A percentile compares a stretch with the other conserved stretches of the same genome.
Conservation (phyloP, 768 basidiomycete species). For the Pleurotus cornucopiae region DNA sequence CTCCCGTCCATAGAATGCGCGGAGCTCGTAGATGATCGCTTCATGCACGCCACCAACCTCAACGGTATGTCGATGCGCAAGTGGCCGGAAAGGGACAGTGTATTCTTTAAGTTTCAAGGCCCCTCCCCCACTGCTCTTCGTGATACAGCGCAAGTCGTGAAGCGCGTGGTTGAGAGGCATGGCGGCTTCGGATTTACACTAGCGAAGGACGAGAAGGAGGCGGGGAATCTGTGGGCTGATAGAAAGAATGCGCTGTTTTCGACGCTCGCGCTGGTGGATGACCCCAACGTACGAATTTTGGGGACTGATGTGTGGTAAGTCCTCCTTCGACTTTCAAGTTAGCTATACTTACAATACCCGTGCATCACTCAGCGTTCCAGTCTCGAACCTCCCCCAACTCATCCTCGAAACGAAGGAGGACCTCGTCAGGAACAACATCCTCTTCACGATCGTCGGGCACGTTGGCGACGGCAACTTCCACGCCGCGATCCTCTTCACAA, state of each 20-base stretch:
- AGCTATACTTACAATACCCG: neutral
- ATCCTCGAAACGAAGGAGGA: slow-evolving; percentile 73
- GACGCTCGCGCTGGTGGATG: slow-evolving; percentile 52
- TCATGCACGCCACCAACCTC: slow-evolving; percentile 60
- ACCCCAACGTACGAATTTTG: slow-evolving; percentile 44
- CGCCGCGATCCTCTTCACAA: slow-evolving; percentile 51
- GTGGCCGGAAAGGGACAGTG: slow-evolving; percentile 61
- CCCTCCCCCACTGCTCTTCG: slow-evolving; percentile 52
- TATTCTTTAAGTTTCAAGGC: slow-evolving; percentile 90
- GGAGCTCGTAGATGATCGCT: slow-evolving; percentile 72
- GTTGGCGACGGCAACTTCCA: slow-evolving; percentile 65
- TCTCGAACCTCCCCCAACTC: slow-evolving; percentile 60
- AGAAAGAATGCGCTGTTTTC: slow-evolving; percentile 64
- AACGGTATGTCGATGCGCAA: slow-evolving; percentile 48
- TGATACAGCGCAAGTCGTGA: slow-evolving; percentile 58
- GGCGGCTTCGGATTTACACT: slow-evolving; percentile 67
- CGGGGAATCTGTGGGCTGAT: slow-evolving; percentile 68
- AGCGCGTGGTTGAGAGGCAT: slow-evolving; percentile 55
- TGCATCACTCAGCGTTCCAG: slow-evolving; percentile 41
- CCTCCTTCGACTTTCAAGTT: neutral
- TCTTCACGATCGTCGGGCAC: slow-evolving; percentile 69
- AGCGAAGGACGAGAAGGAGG: slow-evolving; percentile 61
- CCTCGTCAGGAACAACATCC: slow-evolving; percentile 47
- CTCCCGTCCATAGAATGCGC: slow-evolving; percentile 59
- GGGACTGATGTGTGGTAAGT: slow-evolving; percentile 73